Evolutionary conservation across 495 filamentous ascomycete genomes (phyloP).

Genomic region (Jackrogersella minutella): DNA sequence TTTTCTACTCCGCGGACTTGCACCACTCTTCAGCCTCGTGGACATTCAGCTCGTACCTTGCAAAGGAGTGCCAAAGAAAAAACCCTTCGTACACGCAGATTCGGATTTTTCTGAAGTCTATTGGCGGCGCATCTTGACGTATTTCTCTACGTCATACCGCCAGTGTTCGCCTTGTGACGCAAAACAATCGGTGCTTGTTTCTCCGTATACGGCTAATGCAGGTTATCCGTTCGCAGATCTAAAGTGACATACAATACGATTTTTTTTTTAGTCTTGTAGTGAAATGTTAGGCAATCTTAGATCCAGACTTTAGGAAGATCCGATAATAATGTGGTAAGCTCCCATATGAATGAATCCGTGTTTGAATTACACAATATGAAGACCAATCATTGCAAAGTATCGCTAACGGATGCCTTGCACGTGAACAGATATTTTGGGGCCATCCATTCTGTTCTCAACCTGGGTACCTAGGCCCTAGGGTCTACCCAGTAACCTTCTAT

Average conservation of each 20-base stretch:
- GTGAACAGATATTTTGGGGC: conserved; percentile 1
- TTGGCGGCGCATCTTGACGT: conserved; percentile 36
- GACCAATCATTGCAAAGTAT: not conserved
- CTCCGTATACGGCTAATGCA: conserved; percentile 23
- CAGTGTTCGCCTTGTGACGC: conserved; percentile 21
- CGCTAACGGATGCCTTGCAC: conserved; percentile 11
- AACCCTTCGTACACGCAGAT: not conserved
- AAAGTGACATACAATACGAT: conserved; percentile 20
- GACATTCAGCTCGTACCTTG: not conserved
- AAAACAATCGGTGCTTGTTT: conserved; percentile 20
- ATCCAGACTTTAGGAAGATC: not conserved
- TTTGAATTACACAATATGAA: conserved; percentile 10
- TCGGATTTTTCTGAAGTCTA: conserved; percentile 9
- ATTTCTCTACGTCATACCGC: conserved; percentile 35
- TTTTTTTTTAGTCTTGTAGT: conserved; percentile 4
- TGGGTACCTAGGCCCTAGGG: not conserved
- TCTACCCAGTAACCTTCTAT: not conserved
- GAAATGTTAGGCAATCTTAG: conserved; percentile 2
- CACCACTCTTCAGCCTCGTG: not conserved
- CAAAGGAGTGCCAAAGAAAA: conserved; percentile 14
- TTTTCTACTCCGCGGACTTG: conserved; percentile 18
- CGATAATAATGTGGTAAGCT: conserved; percentile 6
- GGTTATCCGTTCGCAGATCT: conserved; percentile 26
- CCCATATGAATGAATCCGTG: conserved; percentile 3
- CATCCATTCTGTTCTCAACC: not conserved